Evolutionary conservation across 768 basidiomycete species (phyloP).

Genomic region (Gloeophyllum trabeum): DNA sequence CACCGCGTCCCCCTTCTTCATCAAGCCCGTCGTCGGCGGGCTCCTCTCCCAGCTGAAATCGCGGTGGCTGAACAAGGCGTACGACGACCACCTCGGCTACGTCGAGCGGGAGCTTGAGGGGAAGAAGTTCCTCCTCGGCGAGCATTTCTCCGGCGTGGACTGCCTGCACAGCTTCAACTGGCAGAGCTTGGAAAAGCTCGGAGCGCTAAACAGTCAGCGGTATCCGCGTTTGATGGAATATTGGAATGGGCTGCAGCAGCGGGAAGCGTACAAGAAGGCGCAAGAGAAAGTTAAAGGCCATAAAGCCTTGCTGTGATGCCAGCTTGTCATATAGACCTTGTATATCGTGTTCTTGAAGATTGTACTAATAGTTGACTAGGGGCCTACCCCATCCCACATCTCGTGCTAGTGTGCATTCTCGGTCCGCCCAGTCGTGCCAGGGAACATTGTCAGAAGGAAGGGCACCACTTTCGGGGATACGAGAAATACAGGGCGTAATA

Average conservation of each 20-base stretch:
- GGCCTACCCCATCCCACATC: too few relatives aligned
- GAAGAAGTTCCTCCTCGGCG: background rate
- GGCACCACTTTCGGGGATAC: too few relatives aligned
- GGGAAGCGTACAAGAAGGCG: background rate
- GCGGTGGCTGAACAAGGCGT: background rate
- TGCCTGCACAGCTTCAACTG: background rate
- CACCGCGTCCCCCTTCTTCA: background rate
- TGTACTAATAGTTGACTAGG: too few relatives aligned
- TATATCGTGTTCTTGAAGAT: too few relatives aligned
- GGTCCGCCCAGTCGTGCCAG: too few relatives aligned
- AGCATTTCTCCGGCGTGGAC: background rate
- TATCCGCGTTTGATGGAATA: background rate
- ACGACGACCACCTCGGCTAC: background rate
- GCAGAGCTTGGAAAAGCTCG: background rate
- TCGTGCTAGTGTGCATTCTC: too few relatives aligned
- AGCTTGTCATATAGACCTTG: too few relatives aligned
- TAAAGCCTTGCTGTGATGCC: background rate
- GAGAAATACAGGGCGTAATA: too few relatives aligned
- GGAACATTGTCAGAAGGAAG: too few relatives aligned
- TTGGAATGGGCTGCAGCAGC: background rate
- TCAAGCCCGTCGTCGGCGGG: background rate
- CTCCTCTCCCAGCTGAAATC: background rate
- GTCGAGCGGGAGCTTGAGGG: background rate
- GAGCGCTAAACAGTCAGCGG: background rate
- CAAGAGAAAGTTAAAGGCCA: background rate